Base-by-base conservation (phyloP, 768 basidiomycete genomes). In the Cantharellus cinnabarinus region DNA sequence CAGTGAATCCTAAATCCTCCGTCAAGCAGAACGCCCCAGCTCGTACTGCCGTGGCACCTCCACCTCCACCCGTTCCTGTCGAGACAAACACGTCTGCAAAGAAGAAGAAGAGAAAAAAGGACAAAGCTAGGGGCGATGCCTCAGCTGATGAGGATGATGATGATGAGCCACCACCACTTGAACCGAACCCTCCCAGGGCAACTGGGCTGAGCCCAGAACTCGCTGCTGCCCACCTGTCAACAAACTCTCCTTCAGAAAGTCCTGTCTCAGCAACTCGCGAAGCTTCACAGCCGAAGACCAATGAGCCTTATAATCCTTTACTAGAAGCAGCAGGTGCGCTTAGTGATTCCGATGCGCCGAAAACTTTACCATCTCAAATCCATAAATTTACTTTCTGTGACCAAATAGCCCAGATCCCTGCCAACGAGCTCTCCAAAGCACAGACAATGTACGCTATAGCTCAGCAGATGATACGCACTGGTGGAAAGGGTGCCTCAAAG, bases 401-500 rank as follows among this genome's bases (percentile, higher is more conserved):
- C 44, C 44, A 48, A 10, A 29, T 29, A 48, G 10, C 29, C 44
- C 29, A 10, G 10, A 29, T 48, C 29, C 29, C 44, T 48, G 44
- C 10, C 44, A 29, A 29, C 44, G 44, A 48, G 44, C 10, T 48
- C 29, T 48, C 44, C 44, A 74, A 80, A 73, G 76, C 78, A 59
- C 73, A 77, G 70, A 77, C 78, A 4, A 80, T 82, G 79, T 80
- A 81, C 65, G 74, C 79, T 57, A 77, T 81, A 62, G 82, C 82
- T 41, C 81, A 82, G 64, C 79, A 79, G 68, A 80, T 82, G 73
- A 75, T 72, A 41, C 78, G 74, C 65, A 72, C 74, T 40, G 73
- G 70, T 68, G 68, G 63, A 68, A 67, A 62, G 54, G 59, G 51
- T 57, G 55, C 71, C 59, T 67, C 68, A n/a, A 69, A 63, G 62